These are phyloP conservation scores for Lipomyces orientalis DNA, from an alignment of 805 yeast species.

Conservation along the genomic window DNA sequence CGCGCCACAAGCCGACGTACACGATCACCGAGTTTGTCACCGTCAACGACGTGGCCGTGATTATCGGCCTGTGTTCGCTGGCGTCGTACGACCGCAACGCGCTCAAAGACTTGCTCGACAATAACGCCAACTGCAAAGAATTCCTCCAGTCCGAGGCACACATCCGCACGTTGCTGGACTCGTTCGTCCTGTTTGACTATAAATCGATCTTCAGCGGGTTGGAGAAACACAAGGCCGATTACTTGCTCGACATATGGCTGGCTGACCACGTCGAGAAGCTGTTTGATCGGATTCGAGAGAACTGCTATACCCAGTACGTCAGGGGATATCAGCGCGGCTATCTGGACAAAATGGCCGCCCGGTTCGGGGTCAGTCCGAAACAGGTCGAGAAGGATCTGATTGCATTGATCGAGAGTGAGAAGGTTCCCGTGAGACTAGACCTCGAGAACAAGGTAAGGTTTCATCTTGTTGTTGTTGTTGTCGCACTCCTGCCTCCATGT, in stretches of 20 bases:
- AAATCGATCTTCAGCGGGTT: conserved; percentile 17
- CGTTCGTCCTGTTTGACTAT: conserved; percentile 31
- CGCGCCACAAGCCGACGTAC: conserved; percentile 5
- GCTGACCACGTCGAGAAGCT: conserved; percentile 25
- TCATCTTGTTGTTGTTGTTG: too few species aligned
- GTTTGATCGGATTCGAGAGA: conserved; percentile 28
- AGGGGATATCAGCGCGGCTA: conserved; percentile 32
- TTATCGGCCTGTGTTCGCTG: conserved; percentile 29
- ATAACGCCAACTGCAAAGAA: conserved; percentile 27
- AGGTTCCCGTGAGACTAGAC: conserved; percentile 27
- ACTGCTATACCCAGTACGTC: conserved; percentile 35
- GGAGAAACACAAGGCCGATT: conserved; percentile 24
- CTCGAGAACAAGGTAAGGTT: conserved; percentile 23
- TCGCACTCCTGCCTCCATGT: too few species aligned
- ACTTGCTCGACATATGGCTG: conserved; percentile 33
- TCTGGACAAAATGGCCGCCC: conserved; percentile 25
- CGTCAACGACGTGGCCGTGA: conserved; percentile 26
- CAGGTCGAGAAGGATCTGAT: conserved; percentile 23
- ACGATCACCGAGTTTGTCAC: conserved; percentile 26
- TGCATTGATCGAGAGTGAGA: conserved; percentile 20
- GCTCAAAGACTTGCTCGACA: conserved; percentile 23
- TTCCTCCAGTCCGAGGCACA: conserved; percentile 30
- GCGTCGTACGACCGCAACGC: conserved; percentile 28
- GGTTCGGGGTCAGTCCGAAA: conserved; percentile 26
- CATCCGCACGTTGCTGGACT: conserved; percentile 28